phyloP scores from a whole-genome alignment of 1,139 yeast species.

The Pichia sorboxylosa region DNA sequence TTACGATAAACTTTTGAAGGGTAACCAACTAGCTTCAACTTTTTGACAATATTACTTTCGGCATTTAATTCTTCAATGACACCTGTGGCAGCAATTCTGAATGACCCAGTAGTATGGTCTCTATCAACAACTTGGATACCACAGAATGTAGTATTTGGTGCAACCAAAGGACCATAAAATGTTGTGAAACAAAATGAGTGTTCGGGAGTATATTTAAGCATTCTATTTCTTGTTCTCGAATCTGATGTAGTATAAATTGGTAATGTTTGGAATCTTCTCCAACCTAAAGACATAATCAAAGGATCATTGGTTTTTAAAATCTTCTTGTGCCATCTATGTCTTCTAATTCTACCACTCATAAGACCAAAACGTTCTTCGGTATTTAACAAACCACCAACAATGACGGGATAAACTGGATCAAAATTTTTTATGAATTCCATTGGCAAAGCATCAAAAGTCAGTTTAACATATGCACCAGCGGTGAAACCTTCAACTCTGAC shows the following conservation, averaged over 20 bases:
- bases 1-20: slow-evolving; percentile 90
- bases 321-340: slow-evolving; percentile 98
- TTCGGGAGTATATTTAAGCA: slow-evolving; percentile 97
- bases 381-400: slow-evolving; percentile 81
- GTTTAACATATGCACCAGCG: slow-evolving; percentile 88
- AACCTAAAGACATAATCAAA: slow-evolving; percentile 81
- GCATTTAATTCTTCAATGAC: slow-evolving; percentile 87
- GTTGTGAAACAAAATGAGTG: slow-evolving; percentile 96
- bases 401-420: slow-evolving; percentile 73
- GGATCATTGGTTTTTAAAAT: slow-evolving; percentile 95
- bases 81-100: slow-evolving; percentile 97
- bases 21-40: slow-evolving; percentile 86
- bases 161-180: slow-evolving; percentile 92
- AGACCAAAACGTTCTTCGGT: slow-evolving; percentile 92
- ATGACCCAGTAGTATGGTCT: slow-evolving; percentile 75
- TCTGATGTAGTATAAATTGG: slow-evolving; percentile 95
- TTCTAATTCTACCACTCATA: slow-evolving; percentile 84
- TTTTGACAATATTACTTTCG: slow-evolving; percentile 84
- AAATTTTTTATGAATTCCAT: slow-evolving; percentile 85
- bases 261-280: slow-evolving; percentile 96
- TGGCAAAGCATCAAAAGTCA: slow-evolving; percentile 75
- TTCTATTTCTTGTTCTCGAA: slow-evolving; percentile 92
- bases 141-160: slow-evolving; percentile 95
- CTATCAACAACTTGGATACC: slow-evolving; percentile 85
- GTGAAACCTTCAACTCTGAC: slow-evolving; percentile 80